Evolutionary conservation across 257 asterid species (phyloP).

Genomic region (Apocynum venetum): DNA sequence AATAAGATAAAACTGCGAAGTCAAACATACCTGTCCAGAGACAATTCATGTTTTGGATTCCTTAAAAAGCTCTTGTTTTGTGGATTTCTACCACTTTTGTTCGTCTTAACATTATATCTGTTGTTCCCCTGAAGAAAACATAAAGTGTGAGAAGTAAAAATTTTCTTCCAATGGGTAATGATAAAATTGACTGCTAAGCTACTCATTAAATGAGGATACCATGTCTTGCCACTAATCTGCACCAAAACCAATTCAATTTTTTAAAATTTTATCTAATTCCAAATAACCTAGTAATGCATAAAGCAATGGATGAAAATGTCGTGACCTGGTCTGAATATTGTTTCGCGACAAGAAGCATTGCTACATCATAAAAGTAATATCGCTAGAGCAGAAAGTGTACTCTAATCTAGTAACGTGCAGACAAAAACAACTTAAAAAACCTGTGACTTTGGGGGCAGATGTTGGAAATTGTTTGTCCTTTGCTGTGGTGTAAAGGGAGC

Average conservation of each 20-base stretch:
- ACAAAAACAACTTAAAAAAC: constrained; percentile 6
- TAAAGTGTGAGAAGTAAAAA: background rate
- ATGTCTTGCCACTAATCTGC: background rate
- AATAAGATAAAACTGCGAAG: constrained; percentile 8
- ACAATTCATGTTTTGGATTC: constrained; percentile 39
- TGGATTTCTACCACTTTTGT: constrained; percentile 40
- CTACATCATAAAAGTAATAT: no score
- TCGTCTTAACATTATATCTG: constrained; percentile 34
- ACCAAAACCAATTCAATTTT: background rate
- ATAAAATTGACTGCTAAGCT: background rate
- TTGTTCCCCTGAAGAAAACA: constrained; percentile 37
- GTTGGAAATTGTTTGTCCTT: constrained; percentile 20
- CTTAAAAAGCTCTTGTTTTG: constrained; percentile 42
- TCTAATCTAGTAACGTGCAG: background rate
- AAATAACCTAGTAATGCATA: background rate
- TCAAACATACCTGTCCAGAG: constrained; percentile 43
- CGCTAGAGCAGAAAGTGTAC: background rate
- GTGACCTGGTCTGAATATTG: background rate
- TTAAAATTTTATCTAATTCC: background rate
- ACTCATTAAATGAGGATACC: background rate
- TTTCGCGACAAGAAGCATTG: background rate
- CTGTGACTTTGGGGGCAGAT: constrained; percentile 16
- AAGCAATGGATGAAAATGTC: background rate
- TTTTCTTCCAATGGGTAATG: background rate
- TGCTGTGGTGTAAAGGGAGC: constrained; percentile 26